Conservation (phyloP, 2,329 filamentous ascomycete genomes). For the Sporothrix globosa region DNA sequence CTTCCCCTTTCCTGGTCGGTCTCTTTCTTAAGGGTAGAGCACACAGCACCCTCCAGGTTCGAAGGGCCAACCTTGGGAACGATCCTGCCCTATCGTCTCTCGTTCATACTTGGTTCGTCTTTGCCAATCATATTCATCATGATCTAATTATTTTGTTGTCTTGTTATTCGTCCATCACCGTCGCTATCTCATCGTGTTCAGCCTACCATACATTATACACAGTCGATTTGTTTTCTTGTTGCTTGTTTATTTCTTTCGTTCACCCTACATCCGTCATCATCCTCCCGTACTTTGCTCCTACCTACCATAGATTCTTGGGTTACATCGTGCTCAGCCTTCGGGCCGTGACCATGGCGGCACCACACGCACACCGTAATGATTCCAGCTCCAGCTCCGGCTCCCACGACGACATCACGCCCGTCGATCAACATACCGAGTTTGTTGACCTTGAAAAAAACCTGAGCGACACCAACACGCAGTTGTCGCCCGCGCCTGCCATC, state of each 20-base stretch:
- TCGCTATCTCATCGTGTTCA: slow-evolving; percentile 7
- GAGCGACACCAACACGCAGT: not conserved
- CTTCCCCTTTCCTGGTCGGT: not conserved
- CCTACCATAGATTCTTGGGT: not conserved
- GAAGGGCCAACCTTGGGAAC: not conserved
- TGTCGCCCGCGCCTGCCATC: not conserved
- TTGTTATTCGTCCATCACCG: not conserved
- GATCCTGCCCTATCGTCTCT: not conserved
- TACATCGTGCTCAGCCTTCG: not conserved
- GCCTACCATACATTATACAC: not conserved
- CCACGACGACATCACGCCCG: slow-evolving; percentile 3
- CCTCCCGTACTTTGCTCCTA: not conserved
- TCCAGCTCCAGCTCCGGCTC: not conserved
- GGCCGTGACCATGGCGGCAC: slow-evolving; percentile 17
- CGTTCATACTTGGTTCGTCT: not conserved
- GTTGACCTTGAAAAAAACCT: slow-evolving; percentile 27
- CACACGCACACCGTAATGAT: not conserved
- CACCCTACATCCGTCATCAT: not conserved
- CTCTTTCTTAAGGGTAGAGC: not conserved
- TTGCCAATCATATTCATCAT: not conserved
- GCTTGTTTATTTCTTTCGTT: not conserved
- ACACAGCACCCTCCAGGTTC: not conserved
- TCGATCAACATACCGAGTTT: not conserved
- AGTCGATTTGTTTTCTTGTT: not conserved
- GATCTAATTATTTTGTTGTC: not conserved